These are phyloP conservation scores for Cyberlindnera mrakii DNA, from an alignment of 805 yeast genomes.

Conservation along the genomic window DNA sequence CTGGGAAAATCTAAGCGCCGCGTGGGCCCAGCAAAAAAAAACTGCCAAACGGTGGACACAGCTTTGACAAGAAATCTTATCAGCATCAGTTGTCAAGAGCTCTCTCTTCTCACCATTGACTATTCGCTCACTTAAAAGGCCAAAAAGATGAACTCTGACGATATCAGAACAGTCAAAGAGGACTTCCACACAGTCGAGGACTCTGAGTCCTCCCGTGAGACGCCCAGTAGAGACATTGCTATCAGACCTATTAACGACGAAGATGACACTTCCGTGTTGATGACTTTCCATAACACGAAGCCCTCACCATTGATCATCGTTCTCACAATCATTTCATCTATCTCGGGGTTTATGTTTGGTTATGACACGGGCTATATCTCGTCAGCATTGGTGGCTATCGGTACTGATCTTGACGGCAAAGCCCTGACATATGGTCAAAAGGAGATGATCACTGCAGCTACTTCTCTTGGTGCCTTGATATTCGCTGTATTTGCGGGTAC, in stretches of 20 bases:
- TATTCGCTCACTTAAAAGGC: not conserved
- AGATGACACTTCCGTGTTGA: constrained; percentile 41
- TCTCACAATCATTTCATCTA: constrained; percentile 72
- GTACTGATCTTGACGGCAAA: constrained; percentile 63
- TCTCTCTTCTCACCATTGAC: not conserved
- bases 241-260: constrained; percentile 38
- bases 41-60: too few relatives aligned
- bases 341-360: constrained; percentile 96
- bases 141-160: constrained; percentile 5
- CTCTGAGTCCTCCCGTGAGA: not conserved
- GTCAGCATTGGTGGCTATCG: constrained; percentile 82
- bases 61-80: too few relatives aligned
- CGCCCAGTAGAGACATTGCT: constrained; percentile 9
- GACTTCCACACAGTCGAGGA: constrained; percentile 8
- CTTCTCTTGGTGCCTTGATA: constrained; percentile 87
- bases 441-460: constrained; percentile 89
- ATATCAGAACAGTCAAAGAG: constrained; percentile 11
- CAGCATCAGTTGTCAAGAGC: not conserved
- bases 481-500: constrained; percentile 77
- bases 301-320: constrained; percentile 61
- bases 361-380: constrained; percentile 97
- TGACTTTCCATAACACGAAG: constrained; percentile 41
- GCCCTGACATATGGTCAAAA: constrained; percentile 68
- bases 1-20: too few relatives aligned
- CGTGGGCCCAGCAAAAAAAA: too few relatives aligned